Conservation (phyloP, 2,329 filamentous ascomycete genomes). For the Pestalotiopsis sp. region DNA sequence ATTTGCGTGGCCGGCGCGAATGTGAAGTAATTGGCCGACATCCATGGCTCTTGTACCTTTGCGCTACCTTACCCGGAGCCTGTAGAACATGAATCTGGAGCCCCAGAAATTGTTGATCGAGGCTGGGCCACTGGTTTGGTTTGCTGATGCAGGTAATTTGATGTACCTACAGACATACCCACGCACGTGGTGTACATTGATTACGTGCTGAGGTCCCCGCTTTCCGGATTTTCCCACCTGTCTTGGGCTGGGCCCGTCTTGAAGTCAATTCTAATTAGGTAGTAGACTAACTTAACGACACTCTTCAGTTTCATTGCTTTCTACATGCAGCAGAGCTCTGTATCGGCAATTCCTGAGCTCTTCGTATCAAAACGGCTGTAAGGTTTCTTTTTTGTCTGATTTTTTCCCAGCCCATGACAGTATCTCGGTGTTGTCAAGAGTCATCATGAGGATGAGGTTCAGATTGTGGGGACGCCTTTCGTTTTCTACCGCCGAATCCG, state of each 20-base stretch:
- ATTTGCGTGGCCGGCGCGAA: background rate
- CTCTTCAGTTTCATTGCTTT: background rate
- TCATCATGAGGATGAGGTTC: background rate
- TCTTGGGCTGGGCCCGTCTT: background rate
- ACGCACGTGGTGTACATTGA: background rate
- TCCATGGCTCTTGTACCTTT: background rate
- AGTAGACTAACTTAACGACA: background rate
- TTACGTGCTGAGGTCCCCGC: background rate
- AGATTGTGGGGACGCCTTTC: background rate
- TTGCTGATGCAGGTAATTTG: background rate
- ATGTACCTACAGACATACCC: background rate
- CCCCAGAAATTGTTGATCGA: background rate
- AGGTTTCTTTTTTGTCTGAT: background rate
- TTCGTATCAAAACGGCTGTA: background rate
- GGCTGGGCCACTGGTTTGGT: no score
- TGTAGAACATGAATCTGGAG: background rate
- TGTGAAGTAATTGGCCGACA: background rate
- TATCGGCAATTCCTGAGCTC: background rate
- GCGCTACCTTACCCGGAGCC: background rate
- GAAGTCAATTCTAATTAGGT: background rate
- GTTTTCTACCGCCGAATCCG: background rate
- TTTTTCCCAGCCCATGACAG: background rate
- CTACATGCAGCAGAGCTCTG: background rate
- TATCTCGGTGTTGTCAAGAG: background rate
- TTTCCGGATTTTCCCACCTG: background rate